Percentiles rank a stretch among this genome's conserved stretches.
Evolutionary conservation across 257 asterid genomes (phyloP).

Genomic region (Catharanthus roseus): DNA sequence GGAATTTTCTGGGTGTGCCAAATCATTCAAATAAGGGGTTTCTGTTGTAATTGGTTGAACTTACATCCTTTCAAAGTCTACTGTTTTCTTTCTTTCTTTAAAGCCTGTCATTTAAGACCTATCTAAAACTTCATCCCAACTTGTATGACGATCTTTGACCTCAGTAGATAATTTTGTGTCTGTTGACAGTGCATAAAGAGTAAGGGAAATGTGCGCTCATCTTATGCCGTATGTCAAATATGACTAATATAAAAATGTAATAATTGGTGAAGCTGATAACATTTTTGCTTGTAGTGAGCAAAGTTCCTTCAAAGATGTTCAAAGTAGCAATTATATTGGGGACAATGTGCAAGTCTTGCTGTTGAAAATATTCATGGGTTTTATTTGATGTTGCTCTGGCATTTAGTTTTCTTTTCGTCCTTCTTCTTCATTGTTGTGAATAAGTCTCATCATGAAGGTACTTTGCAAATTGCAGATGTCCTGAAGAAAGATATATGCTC

Average conservation of each 20-base stretch:
- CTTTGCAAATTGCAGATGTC: background rate
- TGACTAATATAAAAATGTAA: background rate
- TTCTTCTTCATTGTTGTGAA: background rate
- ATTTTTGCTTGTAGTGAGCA: background rate
- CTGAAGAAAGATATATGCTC: background rate
- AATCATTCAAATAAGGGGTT: too few relatives aligned
- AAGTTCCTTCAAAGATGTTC: background rate
- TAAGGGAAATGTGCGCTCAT: too few relatives aligned
- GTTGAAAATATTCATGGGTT: too few relatives aligned
- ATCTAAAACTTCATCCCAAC: background rate
- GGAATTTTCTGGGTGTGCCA: too few relatives aligned
- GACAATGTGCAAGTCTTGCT: background rate
- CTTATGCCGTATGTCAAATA: too few relatives aligned
- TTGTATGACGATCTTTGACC: background rate
- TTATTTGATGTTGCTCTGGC: background rate
- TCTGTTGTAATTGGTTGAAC: too few relatives aligned
- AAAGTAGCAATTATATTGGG: background rate
- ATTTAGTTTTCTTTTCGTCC: background rate
- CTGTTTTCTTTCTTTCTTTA: background rate
- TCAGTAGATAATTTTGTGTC: background rate
- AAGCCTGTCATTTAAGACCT: background rate
- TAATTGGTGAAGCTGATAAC: background rate
- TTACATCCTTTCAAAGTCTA: too few relatives aligned
- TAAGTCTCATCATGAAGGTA: background rate
- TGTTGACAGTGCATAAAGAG: background rate